Evolutionary conservation across 805 yeast species (phyloP).

Genomic region (Candida piceae): DNA sequence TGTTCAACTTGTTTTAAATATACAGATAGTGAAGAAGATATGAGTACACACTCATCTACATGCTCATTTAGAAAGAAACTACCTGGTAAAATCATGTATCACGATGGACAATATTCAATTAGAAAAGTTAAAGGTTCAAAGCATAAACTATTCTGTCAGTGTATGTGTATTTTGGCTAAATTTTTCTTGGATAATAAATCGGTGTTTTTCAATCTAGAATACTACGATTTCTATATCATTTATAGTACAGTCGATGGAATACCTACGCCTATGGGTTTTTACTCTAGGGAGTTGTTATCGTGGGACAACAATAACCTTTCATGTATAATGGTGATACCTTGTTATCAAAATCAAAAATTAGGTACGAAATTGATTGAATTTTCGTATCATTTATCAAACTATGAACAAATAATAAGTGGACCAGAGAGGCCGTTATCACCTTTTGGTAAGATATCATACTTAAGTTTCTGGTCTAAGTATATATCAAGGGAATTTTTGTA

Average conservation of each 20-base stretch:
- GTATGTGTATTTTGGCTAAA: conserved; percentile 78
- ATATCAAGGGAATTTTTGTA: conserved; percentile 39
- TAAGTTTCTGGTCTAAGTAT: conserved; percentile 67
- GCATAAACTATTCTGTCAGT: conserved; percentile 70
- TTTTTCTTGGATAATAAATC: conserved; percentile 87
- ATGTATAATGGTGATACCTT: conserved; percentile 88
- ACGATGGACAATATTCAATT: conserved; percentile 51
- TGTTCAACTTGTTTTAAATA: conserved; percentile 87
- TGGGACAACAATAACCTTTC: conserved; percentile 83
- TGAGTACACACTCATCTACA: conserved; percentile 43
- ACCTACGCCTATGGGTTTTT: conserved; percentile 77
- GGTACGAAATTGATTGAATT: conserved; percentile 82
- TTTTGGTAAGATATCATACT: conserved; percentile 69
- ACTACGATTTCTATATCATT: conserved; percentile 73
- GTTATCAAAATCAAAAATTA: conserved; percentile 72
- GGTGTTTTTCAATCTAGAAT: conserved; percentile 71
- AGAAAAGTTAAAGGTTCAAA: conserved; percentile 63
- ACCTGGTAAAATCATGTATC: conserved; percentile 71
- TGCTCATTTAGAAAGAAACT: conserved; percentile 37
- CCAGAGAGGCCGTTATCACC: conserved; percentile 90
- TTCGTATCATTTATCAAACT: conserved; percentile 69
- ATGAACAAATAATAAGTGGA: conserved; percentile 65
- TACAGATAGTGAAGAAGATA: conserved; percentile 40
- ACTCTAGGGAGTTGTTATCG: conserved; percentile 79
- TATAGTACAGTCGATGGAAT: conserved; percentile 44